Conservation (phyloP, 441 rosid genomes). For the Euphorbia schlechtendalii region DNA sequence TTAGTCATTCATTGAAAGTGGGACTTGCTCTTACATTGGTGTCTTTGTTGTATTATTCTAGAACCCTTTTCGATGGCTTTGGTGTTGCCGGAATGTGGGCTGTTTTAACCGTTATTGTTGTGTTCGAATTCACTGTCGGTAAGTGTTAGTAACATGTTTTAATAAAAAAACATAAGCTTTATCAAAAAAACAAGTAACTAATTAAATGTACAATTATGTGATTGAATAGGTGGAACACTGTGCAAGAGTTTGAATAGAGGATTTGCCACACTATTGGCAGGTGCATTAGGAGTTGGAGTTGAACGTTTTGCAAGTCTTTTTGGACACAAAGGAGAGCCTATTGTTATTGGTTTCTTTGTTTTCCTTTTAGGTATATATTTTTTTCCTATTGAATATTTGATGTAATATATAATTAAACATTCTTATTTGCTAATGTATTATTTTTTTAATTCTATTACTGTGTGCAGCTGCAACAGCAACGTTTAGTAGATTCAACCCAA, state of each 20-base stretch:
- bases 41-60: slow-evolving; percentile 57
- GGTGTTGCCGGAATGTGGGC: slow-evolving; percentile 93
- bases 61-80: slow-evolving; percentile 63
- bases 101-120: slow-evolving; percentile 69
- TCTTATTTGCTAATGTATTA: too few relatives aligned
- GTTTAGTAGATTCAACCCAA: slow-evolving; percentile 63
- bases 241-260: slow-evolving; percentile 69
- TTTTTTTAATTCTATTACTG: too few relatives aligned
- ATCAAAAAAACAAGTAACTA: too few relatives aligned
- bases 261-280: slow-evolving; percentile 65
- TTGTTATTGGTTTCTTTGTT: slow-evolving; percentile 67
- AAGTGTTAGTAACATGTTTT: neutral
- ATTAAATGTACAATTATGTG: too few relatives aligned
- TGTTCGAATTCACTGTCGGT: slow-evolving; percentile 86
- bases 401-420: too few relatives aligned
- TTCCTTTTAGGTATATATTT: slow-evolving; percentile 52
- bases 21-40: slow-evolving; percentile 75
- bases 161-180: too few relatives aligned
- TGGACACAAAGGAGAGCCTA: slow-evolving; percentile 61
- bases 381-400: too few relatives aligned
- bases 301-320: slow-evolving; percentile 53
- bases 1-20: slow-evolving; percentile 74
- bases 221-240: slow-evolving; percentile 61
- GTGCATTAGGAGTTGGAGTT: slow-evolving; percentile 72
- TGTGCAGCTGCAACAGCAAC: slow-evolving; percentile 59